Conservation (phyloP, 1,284 basidiomycete genomes). For the Malassezia equina region DNA sequence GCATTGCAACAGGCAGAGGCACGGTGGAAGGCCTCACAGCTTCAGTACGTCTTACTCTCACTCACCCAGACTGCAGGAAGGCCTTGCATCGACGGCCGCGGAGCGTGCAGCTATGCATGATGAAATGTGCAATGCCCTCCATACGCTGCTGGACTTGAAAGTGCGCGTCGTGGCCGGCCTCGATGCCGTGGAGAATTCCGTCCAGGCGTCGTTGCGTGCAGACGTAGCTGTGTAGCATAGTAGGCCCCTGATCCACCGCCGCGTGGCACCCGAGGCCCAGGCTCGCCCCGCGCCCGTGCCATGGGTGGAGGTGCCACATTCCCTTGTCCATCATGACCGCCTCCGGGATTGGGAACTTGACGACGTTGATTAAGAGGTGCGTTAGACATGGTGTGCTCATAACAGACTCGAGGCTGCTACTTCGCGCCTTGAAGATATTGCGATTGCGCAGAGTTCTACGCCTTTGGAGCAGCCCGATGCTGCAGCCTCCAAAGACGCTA, state of each 20-base stretch:
- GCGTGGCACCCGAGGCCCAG: neutral
- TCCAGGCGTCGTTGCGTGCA: slow-evolving; percentile 1
- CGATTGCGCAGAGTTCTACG: slow-evolving; percentile 50
- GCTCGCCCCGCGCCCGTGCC: neutral
- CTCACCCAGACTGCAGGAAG: slow-evolving; percentile 12
- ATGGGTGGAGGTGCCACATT: neutral
- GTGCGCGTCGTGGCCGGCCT: slow-evolving; percentile 13
- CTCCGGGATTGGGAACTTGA: slow-evolving; percentile 39
- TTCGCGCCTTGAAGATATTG: slow-evolving; percentile 84
- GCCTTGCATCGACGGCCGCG: slow-evolving; percentile 11
- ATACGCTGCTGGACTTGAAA: slow-evolving; percentile 17
- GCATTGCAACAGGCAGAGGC: slow-evolving; percentile 17
- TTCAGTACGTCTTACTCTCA: slow-evolving; percentile 2
- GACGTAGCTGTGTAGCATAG: slow-evolving; percentile 1
- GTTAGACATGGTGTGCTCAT: neutral
- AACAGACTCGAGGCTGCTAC: slow-evolving; percentile 67
- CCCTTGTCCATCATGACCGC: slow-evolving; percentile 22
- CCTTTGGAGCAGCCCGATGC: neutral
- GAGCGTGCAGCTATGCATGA: slow-evolving; percentile 17
- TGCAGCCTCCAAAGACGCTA: neutral
- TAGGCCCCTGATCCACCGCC: too few relatives aligned
- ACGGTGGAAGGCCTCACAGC: slow-evolving; percentile 2
- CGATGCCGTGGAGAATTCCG: slow-evolving; percentile 4
- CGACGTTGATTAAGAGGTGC: slow-evolving; percentile 43
- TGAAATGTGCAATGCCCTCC: slow-evolving; percentile 16